Percentiles rank a stretch among this genome's conserved stretches.
phyloP scores from a whole-genome alignment of 2,329 filamentous ascomycete species.

The Colletotrichum sp. region DNA sequence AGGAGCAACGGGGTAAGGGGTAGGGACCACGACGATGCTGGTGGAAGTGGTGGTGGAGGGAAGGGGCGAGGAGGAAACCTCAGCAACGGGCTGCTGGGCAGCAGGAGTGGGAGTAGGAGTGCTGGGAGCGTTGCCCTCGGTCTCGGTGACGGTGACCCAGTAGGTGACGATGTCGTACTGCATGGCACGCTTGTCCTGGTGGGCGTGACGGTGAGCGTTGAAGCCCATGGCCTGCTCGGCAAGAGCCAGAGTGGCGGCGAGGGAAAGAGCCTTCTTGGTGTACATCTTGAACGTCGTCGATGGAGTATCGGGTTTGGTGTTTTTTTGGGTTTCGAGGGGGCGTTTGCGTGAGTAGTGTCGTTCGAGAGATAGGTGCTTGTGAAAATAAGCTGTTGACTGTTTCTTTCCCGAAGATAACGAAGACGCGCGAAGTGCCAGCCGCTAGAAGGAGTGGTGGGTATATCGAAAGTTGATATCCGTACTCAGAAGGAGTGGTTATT shows the following conservation, averaged over 20 bases:
- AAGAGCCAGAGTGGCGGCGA: slow-evolving; percentile 48
- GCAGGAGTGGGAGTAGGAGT: neutral
- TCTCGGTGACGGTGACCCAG: slow-evolving; percentile 49
- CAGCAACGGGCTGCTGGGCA: slow-evolving; percentile 1
- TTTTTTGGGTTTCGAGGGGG: neutral
- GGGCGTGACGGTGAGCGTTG: slow-evolving; percentile 46
- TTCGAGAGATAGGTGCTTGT: neutral
- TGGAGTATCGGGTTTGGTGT: slow-evolving; percentile 3
- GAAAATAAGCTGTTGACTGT: slow-evolving; percentile 2
- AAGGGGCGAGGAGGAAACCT: neutral
- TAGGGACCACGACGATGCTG: slow-evolving; percentile 8
- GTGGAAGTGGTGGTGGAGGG: slow-evolving; percentile 17
- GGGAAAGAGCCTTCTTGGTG: slow-evolving; percentile 43
- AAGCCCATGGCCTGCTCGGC: slow-evolving; percentile 48
- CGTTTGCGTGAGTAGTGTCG: slow-evolving; percentile 8
- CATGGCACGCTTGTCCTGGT: slow-evolving; percentile 39
- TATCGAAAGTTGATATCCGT: neutral
- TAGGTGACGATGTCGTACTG: slow-evolving; percentile 39
- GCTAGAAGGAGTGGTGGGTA: slow-evolving; percentile 17
- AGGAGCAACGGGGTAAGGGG: neutral
- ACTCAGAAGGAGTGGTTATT: slow-evolving; percentile 17
- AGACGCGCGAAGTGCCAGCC: neutral
- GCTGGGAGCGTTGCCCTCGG: slow-evolving; percentile 28
- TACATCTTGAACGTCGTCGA: slow-evolving; percentile 41
- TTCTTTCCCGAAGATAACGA: neutral